phyloP scores from a whole-genome alignment of 768 basidiomycete genomes.

The Dentipellis sp. region DNA sequence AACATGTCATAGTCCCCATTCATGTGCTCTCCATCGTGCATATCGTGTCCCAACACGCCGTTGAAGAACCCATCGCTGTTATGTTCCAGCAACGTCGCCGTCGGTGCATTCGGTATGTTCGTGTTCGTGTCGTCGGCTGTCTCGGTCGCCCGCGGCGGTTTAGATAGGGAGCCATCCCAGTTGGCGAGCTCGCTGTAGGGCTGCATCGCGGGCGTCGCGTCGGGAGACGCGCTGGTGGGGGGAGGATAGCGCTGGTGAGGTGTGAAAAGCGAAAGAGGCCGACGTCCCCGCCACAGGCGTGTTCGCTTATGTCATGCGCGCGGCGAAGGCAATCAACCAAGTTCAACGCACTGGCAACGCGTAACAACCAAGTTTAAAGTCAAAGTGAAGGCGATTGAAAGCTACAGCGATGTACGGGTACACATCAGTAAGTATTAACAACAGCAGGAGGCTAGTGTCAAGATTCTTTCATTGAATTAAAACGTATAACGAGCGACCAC shows the following conservation, averaged over 20 bases:
- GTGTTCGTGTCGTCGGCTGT: not conserved
- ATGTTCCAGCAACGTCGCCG: not conserved
- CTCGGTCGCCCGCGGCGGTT: not conserved
- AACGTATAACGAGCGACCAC: too few relatives aligned
- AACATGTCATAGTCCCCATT: not conserved
- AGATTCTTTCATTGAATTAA: too few relatives aligned
- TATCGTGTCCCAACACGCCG: not conserved
- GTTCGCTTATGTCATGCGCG: not conserved
- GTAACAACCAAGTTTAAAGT: too few relatives aligned
- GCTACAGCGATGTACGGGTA: too few relatives aligned
- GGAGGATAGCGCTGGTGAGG: not conserved
- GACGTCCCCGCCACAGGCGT: not conserved
- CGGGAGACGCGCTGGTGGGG: not conserved
- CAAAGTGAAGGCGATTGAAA: too few relatives aligned
- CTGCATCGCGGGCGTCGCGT: not conserved
- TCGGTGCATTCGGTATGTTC: not conserved
- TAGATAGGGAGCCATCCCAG: slow-evolving; percentile 8
- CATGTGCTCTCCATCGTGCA: not conserved
- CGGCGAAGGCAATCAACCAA: too few relatives aligned
- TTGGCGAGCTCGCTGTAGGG: slow-evolving; percentile 10
- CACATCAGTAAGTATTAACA: too few relatives aligned
- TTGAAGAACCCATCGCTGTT: not conserved
- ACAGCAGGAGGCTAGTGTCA: too few relatives aligned
- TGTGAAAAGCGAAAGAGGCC: not conserved
- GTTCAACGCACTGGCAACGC: too few relatives aligned